phyloP scores from a whole-genome alignment of 2,329 filamentous ascomycete genomes.

The Zasmidium citrigriseum region DNA sequence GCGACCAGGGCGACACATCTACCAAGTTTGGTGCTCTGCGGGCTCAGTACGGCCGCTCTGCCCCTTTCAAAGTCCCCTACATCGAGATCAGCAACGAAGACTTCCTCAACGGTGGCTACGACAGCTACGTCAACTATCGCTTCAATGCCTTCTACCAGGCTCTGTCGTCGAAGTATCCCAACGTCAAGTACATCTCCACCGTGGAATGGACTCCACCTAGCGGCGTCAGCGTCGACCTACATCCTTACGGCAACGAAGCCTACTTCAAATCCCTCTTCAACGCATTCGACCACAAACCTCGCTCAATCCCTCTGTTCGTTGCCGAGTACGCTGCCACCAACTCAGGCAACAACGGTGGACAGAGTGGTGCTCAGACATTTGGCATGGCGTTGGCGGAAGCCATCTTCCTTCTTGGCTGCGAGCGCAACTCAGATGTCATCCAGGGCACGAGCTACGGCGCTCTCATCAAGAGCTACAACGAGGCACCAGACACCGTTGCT shows the following conservation, averaged over 20 bases:
- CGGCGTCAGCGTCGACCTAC: constrained; percentile 13
- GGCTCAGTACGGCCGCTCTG: constrained; percentile 60
- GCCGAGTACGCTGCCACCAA: constrained; percentile 54
- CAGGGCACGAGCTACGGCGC: constrained; percentile 46
- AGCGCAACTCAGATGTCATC: constrained; percentile 64
- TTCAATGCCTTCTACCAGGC: constrained; percentile 63
- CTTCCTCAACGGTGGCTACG: constrained; percentile 52
- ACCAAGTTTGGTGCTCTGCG: constrained; percentile 61
- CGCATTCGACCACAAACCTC: constrained; percentile 36
- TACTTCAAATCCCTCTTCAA: constrained; percentile 12
- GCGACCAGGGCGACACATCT: constrained; percentile 45
- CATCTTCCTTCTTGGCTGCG: constrained; percentile 63
- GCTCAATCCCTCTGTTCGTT: constrained; percentile 36
- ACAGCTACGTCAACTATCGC: constrained; percentile 47
- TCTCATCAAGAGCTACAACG: too few species aligned
- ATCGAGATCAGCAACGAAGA: constrained; percentile 72
- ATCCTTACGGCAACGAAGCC: constrained; percentile 22
- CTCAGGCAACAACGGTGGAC: constrained; percentile 40
- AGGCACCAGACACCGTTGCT: too few species aligned
- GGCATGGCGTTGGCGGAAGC: constrained; percentile 64
- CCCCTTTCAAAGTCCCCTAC: constrained; percentile 61
- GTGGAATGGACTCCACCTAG: constrained; percentile 17
- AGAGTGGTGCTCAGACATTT: constrained; percentile 37
- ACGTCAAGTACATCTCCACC: constrained; percentile 59
- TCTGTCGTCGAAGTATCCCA: constrained; percentile 57